Evolutionary conservation across 371 early-diverging fungal genomes (phyloP), one percentile per base, ranked within the genome.

Genomic region (Apophysomyces sp.): DNA sequence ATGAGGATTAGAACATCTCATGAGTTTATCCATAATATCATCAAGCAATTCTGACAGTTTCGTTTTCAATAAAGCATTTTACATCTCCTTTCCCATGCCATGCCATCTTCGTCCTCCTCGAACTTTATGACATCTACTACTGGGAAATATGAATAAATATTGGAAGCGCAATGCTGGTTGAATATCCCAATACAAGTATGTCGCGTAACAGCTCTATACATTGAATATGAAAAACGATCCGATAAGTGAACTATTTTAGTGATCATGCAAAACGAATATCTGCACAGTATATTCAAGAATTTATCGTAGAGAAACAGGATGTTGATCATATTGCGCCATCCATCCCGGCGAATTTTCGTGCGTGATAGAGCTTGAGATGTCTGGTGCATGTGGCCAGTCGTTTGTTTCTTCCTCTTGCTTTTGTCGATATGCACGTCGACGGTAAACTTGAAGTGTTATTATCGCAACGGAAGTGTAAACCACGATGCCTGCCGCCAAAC

Each of bases 381-480:
- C 65, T 36, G 64, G 69, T 37, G 65, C 62, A 61, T 61, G 72
- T n/a, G 70, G 61, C n/a, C n/a, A n/a, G 16, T 76, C 74, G 52
- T 76, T 72, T 18, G 77, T 72, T 6, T 61, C 71, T 40, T 69
- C 60, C 1, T 69, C 78, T 30, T 74, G 52, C 57, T 72, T 58
- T 52, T 69, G 52, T 13, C 70, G 72, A 27, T 55, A 62, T 6
- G 41, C 55, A 28, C 72, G 68, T n/a, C 61, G 61, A 21, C 76
- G 76, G 57, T 80, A 80, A 0, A 70, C 67, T 16, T 64, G 63
- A 18, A 76, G 67, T 5, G 65, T 56, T 1, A 57, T 70, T 11
- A 77, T 62, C 0, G 81, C 76, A 41, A 74, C 78, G 13, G 72
- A 72, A 4, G 81, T 78, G 62, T 80, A 80, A 2, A 80, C 65